Base-by-base conservation (phyloP, 768 basidiomycete genomes). In the Termitomyces sp. region DNA sequence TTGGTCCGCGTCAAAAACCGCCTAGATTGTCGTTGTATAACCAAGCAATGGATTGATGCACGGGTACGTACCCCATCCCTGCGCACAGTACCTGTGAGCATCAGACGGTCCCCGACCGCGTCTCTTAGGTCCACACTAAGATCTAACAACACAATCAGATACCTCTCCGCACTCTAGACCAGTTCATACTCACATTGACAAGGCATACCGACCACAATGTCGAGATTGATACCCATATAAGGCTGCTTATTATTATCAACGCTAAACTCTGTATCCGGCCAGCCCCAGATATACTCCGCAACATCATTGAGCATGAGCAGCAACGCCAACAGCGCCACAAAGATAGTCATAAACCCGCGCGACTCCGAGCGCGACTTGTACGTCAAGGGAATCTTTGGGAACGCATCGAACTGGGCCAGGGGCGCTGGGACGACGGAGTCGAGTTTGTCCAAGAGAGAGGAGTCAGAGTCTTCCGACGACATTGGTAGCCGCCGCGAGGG, bases 231-330 rank as follows among this genome's bases (percentile, higher is more conserved):
- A 66, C 87, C 85, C 79, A 99, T 78, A 56, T 79, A 86, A 63
- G 82, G 85, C 12, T 74, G 74, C 39, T 80, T 75, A 58, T 84
- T 81, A 36, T 74, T 74, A 70, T 98, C 96, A 55, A 99, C 89
- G 65, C 86, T 88, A 74, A 98, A 99, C 69, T 90, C 87, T 67
- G 89, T 88, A 70, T 92, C 90, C 7, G 92, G 90, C 85, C 94
- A 96, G 48, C 96, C 96, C 84, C 92, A 98, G 38, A 98, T 76
- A 69, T 85, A 98, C 71, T 98, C 96, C 53, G 87, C 88, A 46
- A 96, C 74, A 69, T 98, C 96, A 67, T 96, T 96, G 62, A 94
- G 80, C 59, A 95, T 82, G 20, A 96, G 82, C 28, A 94, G 66
- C 56, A 92, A 74, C 12, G 90, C 86, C 49, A 93, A 64, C 48